Conservation (phyloP, 2,329 filamentous ascomycete genomes). For the Neofusicoccum ribis region DNA sequence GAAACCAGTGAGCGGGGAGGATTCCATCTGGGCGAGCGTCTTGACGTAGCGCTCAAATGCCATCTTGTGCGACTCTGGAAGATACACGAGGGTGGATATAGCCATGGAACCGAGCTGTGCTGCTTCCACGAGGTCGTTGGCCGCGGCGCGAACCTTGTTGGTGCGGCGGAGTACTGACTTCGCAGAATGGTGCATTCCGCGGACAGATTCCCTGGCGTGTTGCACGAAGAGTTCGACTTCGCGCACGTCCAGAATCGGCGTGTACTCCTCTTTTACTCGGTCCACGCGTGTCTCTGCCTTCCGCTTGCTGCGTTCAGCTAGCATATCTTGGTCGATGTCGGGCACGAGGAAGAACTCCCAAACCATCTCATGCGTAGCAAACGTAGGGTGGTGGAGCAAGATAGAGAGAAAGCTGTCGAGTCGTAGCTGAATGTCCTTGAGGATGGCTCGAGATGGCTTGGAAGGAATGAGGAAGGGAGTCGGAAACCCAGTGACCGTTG, state of each 20-base stretch:
- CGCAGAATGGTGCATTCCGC: constrained; percentile 78
- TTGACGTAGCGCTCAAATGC: constrained; percentile 74
- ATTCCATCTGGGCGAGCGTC: constrained; percentile 65
- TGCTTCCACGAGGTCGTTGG: constrained; percentile 69
- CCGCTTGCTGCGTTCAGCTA: constrained; percentile 81
- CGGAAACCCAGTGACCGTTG: constrained; percentile 71
- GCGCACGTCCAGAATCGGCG: constrained; percentile 74
- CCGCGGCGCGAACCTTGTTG: constrained; percentile 68
- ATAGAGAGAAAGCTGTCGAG: constrained; percentile 88
- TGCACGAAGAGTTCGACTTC: constrained; percentile 93
- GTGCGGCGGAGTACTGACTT: constrained; percentile 79
- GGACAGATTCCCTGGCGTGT: constrained; percentile 85
- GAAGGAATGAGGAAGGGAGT: constrained; percentile 93
- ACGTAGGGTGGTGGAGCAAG: constrained; percentile 84
- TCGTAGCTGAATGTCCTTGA: constrained; percentile 83
- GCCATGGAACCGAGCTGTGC: constrained; percentile 54
- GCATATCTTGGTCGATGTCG: constrained; percentile 85
- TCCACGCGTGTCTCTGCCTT: constrained; percentile 84
- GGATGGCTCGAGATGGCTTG: constrained; percentile 80
- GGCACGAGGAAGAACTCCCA: constrained; percentile 99
- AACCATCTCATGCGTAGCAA: constrained; percentile 92
- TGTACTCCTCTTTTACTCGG: constrained; percentile 83
- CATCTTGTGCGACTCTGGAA: constrained; percentile 66
- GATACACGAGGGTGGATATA: constrained; percentile 60
- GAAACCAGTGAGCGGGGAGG: constrained; percentile 70